phyloP scores from a whole-genome alignment of 2,329 filamentous ascomycete species.

The Delphinella strobiligena region DNA sequence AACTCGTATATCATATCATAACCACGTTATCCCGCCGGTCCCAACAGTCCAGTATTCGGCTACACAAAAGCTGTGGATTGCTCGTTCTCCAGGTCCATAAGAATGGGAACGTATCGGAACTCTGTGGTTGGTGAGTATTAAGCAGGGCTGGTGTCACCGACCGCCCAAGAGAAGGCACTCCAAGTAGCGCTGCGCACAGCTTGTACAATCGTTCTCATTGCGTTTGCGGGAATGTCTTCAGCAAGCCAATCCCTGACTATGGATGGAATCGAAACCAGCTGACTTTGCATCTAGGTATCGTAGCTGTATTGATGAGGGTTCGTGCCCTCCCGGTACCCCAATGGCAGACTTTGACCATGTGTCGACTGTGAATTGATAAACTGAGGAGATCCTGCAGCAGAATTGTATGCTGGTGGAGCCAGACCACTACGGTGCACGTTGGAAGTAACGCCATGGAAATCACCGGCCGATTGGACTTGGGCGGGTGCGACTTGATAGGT shows the following conservation, averaged over 20 bases:
- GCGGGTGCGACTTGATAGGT: neutral
- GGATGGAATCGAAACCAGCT: neutral
- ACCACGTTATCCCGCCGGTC: too few relatives aligned
- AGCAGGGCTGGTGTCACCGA: too few relatives aligned
- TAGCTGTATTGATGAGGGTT: slow-evolving; percentile 4
- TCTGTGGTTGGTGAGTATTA: too few relatives aligned
- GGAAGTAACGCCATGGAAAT: neutral
- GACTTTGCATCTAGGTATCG: neutral
- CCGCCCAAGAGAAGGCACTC: too few relatives aligned
- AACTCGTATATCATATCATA: too few relatives aligned
- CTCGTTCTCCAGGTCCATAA: too few relatives aligned
- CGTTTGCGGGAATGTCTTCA: neutral
- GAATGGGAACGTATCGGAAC: too few relatives aligned
- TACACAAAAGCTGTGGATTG: too few relatives aligned
- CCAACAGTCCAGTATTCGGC: too few relatives aligned
- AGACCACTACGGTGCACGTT: slow-evolving; percentile 2
- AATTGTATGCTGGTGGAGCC: slow-evolving; percentile 6
- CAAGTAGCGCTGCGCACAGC: too few relatives aligned
- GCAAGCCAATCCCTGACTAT: neutral
- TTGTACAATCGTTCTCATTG: too few relatives aligned
- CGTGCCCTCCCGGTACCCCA: slow-evolving; percentile 4
- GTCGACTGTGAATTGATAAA: slow-evolving; percentile 3
- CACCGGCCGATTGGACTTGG: neutral
- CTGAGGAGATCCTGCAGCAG: neutral
- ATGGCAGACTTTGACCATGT: neutral